phyloP scores from a whole-genome alignment of 805 yeast genomes.

The Candida dajiaensis region DNA sequence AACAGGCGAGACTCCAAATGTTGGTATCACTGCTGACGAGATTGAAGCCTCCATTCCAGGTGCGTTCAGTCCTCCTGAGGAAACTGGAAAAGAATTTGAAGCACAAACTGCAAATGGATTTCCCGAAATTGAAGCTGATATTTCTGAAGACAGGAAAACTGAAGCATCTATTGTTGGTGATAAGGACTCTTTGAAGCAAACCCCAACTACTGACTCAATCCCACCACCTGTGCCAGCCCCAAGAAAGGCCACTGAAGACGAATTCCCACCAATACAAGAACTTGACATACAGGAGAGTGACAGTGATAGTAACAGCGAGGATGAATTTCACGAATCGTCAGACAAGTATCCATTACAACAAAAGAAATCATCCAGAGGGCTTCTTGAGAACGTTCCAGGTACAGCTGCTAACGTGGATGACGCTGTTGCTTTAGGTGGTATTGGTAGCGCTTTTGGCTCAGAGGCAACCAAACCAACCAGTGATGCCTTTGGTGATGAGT shows the following conservation, averaged over 20 bases:
- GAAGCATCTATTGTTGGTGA: conserved; percentile 19
- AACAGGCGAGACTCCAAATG: not conserved
- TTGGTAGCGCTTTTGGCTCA: not conserved
- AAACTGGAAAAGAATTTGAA: not conserved
- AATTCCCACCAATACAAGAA: conserved; percentile 60
- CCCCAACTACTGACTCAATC: conserved; percentile 1
- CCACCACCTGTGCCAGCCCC: conserved; percentile 1
- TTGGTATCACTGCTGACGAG: conserved; percentile 11
- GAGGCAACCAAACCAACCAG: not conserved
- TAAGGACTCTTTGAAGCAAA: conserved; percentile 5
- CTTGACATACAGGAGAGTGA: conserved; percentile 48
- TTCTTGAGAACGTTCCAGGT: not conserved
- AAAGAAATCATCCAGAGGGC: not conserved
- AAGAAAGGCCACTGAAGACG: conserved; percentile 29
- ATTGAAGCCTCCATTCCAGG: conserved; percentile 26
- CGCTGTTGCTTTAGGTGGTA: conserved; percentile 25
- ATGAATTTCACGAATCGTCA: conserved; percentile 35
- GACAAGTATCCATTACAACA: conserved; percentile 22
- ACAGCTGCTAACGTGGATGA: conserved; percentile 14
- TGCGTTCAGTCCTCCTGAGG: conserved; percentile 17
- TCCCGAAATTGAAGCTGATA: not conserved
- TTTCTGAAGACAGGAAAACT: conserved; percentile 14
- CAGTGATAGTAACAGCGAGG: conserved; percentile 37
- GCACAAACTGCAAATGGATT: not conserved
- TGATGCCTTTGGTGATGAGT: conserved; percentile 4